phyloP scores from a whole-genome alignment of 495 filamentous ascomycete genomes.

The Xylaria sp. region DNA sequence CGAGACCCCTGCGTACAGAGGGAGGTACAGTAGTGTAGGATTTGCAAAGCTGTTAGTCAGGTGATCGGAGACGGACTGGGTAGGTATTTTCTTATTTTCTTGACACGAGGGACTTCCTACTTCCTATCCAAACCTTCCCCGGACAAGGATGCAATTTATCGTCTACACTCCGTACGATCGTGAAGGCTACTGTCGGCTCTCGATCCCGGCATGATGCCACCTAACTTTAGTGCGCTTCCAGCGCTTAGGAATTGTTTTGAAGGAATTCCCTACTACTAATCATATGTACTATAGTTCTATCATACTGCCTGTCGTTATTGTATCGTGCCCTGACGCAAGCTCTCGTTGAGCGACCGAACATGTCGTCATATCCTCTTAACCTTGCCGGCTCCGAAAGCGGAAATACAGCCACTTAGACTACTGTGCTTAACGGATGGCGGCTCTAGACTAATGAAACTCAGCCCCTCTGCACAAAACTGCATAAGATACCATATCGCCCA shows the following conservation, averaged over 20 bases:
- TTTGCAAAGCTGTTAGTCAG: not conserved
- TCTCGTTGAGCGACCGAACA: not conserved
- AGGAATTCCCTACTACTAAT: no score
- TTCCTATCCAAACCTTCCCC: no score
- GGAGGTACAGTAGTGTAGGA: slow-evolving; percentile 10
- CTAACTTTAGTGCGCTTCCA: not conserved
- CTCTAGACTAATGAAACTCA: not conserved
- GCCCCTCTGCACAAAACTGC: not conserved
- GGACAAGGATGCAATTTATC: not conserved
- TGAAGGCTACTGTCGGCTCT: slow-evolving; percentile 21
- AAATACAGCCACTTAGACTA: not conserved
- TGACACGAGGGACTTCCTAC: slow-evolving; percentile 8
- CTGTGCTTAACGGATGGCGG: not conserved
- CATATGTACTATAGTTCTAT: not conserved
- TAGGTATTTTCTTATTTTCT: no score
- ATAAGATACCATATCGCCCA: not conserved
- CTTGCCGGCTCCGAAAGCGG: slow-evolving; percentile 10
- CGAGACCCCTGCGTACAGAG: not conserved
- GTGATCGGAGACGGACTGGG: not conserved
- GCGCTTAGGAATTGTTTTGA: not conserved
- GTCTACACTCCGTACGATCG: not conserved
- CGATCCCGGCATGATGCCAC: not conserved
- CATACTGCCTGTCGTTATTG: not conserved
- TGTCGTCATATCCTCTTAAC: slow-evolving; percentile 16
- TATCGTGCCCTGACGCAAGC: not conserved